Evolutionary conservation across 805 yeast genomes (phyloP), one percentile per base, ranked within the genome.

Genomic region (Grigorovia transvaalensis): DNA sequence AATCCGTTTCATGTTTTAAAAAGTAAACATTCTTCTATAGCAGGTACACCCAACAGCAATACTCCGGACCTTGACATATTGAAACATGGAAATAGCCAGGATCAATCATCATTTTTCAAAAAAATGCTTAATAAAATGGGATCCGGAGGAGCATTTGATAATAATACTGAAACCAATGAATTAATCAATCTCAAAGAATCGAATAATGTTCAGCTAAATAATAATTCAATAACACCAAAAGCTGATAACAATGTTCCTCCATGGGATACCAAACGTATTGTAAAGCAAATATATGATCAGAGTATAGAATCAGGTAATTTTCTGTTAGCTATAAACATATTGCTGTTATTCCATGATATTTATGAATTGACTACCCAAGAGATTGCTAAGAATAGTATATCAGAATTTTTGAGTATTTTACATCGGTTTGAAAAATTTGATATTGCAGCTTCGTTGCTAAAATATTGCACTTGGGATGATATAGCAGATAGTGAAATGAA

Each of bases 371-470:
- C 66, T 7, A 50, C 59, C n/a, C 55, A 56, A 18, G 53, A 54
- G 15, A 60, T 62, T n/a, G 66, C 60, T 2, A 65, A 65, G 42
- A 56, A 59, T 41, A 59, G 67, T 38, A 45, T 67, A 17, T 58
- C 66, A 2, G 66, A 66, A 43, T 67, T 67, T 45, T 58, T 65
- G 15, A 54, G 55, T 18, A 52, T 67, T 6, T 51, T 67, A 19
- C 70, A 67, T 48, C 56, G 60, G 20, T 66, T 66, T 51, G 71
- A 67, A 47, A 50, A 65, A 13, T 67, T 67, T 48, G 71, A 64
- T 50, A 61, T 64, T 9, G 64, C 70, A 1, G 63, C 70, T 2
- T 65, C 65, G n/a, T 50, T 66, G 27, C 50, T 66, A 17, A 67
- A 67, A 49, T 61, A 61, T 40, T 64, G 69, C 47, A 61, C 65